Evolutionary conservation across 257 asterid genomes (phyloP), one percentile per base, ranked within the genome.

Genomic region (Paraleonurus japonicus): DNA sequence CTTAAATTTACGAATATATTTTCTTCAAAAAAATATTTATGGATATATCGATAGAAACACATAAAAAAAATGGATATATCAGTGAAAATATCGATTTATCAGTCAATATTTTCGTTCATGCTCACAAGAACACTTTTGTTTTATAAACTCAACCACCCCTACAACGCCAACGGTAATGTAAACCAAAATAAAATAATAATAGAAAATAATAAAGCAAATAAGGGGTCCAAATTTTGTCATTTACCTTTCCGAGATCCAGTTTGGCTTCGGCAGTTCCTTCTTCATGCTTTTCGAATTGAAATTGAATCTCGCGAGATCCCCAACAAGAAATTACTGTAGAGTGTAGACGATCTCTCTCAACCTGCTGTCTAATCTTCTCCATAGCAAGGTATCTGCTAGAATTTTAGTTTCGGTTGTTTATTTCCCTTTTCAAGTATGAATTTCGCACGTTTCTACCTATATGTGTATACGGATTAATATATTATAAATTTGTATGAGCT

Each of bases 341-440:
- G 20, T n/a, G 63, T 26, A 9, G 7, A 19, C 17, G 23, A 26
- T 7, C 17, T 26, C 51, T 26, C 41, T 15, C 51, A 47, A n/a
- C 11, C 67, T 41, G 54, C 28, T 16, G 57, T 17, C 15, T 58
- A 24, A 16, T 35, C 8, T 60, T 16, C 20, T 48, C 39, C 22
- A 30, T 45, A 54, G 17, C 64, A 15, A 69, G 55, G 37, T 23
- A 33, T 23, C 16, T 5, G 28, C 26, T 67, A 43, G 7, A 48
- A 45, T 22, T 65, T 55, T 51, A 43, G 50, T 32, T 48, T 59
- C 59, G 45, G 28, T 17, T 28, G 57, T 43, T 15, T 37, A 35
- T 45, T 61, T 23, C n/a, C 26, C 15, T 37, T 30, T 32, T 69
- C 69, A 35, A 47, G 66, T 61, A 60, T 66, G 69, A 4, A 4